phyloP scores from a whole-genome alignment of 495 filamentous ascomycete species.

The Geopyxis carbonaria region DNA sequence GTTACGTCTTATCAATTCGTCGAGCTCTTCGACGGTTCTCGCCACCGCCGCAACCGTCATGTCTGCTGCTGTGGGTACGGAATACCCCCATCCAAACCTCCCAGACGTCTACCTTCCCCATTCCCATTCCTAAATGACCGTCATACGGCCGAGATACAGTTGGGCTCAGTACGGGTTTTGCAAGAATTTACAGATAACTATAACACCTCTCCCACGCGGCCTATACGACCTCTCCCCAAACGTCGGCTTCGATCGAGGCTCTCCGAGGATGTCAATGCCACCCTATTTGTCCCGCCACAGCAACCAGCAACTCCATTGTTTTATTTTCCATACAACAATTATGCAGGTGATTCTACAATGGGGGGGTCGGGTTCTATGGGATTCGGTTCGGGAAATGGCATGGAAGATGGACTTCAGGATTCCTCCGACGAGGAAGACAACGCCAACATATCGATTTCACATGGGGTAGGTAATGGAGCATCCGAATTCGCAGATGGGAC shows the following conservation, averaged over 20 bases:
- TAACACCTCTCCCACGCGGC: constrained; percentile 30
- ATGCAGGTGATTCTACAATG: constrained; percentile 23
- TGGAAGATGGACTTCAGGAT: constrained; percentile 15
- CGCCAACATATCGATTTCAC: constrained; percentile 21
- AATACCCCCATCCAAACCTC: constrained; percentile 14
- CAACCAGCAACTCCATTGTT: constrained; percentile 53
- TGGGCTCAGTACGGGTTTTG: constrained; percentile 7
- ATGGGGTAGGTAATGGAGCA: constrained; percentile 22
- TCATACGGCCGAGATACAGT: constrained; percentile 1
- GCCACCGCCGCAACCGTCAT: constrained; percentile 11
- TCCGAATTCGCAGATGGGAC: constrained; percentile 13
- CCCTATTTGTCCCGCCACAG: constrained; percentile 60
- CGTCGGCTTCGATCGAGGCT: constrained; percentile 69
- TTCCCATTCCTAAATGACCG: neutral
- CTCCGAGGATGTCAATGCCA: constrained; percentile 65
- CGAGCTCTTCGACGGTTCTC: neutral
- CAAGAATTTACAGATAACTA: constrained; percentile 21
- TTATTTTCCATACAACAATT: constrained; percentile 45
- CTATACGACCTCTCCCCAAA: constrained; percentile 85
- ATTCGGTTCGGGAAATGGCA: constrained; percentile 21
- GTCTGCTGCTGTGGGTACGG: constrained; percentile 27
- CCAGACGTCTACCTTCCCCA: constrained; percentile 8
- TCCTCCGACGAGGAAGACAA: constrained; percentile 23
- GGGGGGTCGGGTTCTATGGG: constrained; percentile 17
- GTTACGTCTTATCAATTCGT: neutral